A percentile compares a stretch with the other conserved stretches of the same genome.
Conservation (phyloP, 306 rosid genomes). For the Hippophae tibetana region DNA sequence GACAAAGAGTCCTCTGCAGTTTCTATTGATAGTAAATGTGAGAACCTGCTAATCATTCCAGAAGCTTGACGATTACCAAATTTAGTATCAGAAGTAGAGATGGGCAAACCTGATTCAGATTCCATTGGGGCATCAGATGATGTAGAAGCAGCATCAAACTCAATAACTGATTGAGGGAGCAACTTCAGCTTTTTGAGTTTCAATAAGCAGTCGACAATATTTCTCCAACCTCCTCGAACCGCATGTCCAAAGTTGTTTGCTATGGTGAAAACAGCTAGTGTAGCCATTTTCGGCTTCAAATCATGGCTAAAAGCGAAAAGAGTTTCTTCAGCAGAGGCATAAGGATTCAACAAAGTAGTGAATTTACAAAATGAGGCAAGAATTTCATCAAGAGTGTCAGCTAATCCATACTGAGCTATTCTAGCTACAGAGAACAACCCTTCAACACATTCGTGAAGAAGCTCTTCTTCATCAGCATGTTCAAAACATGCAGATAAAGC, state of each 20-base stretch:
- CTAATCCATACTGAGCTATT: conserved; percentile 72
- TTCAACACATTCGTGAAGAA: conserved; percentile 86
- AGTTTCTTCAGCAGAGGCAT: conserved; percentile 87
- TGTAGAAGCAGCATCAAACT: conserved; percentile 37
- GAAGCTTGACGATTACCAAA: conserved; percentile 33
- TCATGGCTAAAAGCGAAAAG: conserved; percentile 71
- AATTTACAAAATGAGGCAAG: conserved; percentile 71
- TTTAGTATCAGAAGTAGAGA: conserved; percentile 36
- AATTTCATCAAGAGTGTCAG: conserved; percentile 82
- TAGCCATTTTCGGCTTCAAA: conserved; percentile 75
- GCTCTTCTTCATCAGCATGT: conserved; percentile 75
- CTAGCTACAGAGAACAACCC: conserved; percentile 73
- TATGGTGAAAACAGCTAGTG: conserved; percentile 69
- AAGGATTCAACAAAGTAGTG: conserved; percentile 80
- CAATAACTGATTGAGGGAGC: conserved; percentile 59
- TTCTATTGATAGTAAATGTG: conserved; percentile 49
- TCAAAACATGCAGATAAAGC: conserved; percentile 78
- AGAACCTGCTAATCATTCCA: conserved; percentile 36
- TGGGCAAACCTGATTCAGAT: conserved; percentile 36
- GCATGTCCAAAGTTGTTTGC: conserved; percentile 63
- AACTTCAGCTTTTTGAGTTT: conserved; percentile 79
- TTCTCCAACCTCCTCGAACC: conserved; percentile 87
- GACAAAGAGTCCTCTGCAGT: conserved; percentile 48
- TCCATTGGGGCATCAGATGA: conserved; percentile 21
- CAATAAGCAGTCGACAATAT: conserved; percentile 71